Evolutionary conservation across 2,329 filamentous ascomycete genomes (phyloP), one percentile per base, ranked within the genome.

Genomic region (Amylocarpus encephaloides): DNA sequence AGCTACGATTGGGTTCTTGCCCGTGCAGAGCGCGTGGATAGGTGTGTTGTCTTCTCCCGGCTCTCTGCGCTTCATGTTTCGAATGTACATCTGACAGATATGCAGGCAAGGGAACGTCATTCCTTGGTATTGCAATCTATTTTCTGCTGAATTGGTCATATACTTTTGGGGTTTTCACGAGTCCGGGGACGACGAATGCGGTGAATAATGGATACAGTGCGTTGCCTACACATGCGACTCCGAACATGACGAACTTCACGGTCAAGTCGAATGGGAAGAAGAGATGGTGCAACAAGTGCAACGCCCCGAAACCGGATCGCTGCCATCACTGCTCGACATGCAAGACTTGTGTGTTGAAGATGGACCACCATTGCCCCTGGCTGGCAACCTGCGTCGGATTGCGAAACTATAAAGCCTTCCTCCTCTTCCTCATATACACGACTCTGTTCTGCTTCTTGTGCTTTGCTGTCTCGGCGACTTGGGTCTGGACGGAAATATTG

Each of bases 321-420:
- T 83, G 92, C 30, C 93, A 98, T 69, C 93, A 98, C 73, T 98
- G 93, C 76, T 95, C 89, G 10, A 94, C 90, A 3, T 98, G 93
- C 71, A 82, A 85, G 59, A 85, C 86, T 64, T 98, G 93, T 68
- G 91, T 98, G 22, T 76, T 98, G 68, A 98, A 98, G 75, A 98
- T 98, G 93, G 93, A 98, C 67, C 93, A 98, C 68, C 93, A 98
- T 72, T 98, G 93, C 67, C 93, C 93, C 13, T 98, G 93, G 93
- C 78, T 98, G 44, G 92, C 93, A 26, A 95, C 89, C 3, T 98
- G 93, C 68, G 87, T 98, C 52, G 93, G 93, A 16, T 74, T 98
- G 57, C 82, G 82, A 64, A 98, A 98, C 70, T 94, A 96, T 76
- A 98, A 98, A 71, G 79, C 91, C 0, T 98, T 98, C 66, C 68